Evolutionary conservation across 352 stramenopile species (phyloP).

Genomic region (Ophiocytium majus): DNA sequence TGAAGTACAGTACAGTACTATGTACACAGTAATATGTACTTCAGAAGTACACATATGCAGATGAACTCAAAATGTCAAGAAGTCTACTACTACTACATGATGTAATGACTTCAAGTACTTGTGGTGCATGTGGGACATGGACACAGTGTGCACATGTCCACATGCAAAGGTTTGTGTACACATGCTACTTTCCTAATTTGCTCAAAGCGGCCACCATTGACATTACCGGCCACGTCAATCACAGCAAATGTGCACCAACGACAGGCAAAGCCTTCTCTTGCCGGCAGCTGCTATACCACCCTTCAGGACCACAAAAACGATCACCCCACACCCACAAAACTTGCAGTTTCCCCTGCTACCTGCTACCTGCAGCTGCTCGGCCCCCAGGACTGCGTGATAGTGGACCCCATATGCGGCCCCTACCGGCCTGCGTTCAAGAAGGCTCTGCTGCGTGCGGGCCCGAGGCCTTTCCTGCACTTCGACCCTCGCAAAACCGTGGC

Average conservation of each 20-base stretch:
- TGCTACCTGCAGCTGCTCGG: slow-evolving; percentile 3
- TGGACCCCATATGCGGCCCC: slow-evolving; percentile 19
- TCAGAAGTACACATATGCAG: no score
- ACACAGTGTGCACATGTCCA: no score
- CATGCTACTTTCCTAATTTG: background rate
- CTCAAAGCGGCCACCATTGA: background rate
- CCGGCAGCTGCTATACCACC: background rate
- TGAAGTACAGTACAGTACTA: no score
- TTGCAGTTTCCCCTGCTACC: background rate
- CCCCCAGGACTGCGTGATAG: slow-evolving; percentile 9
- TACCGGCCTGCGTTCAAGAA: background rate
- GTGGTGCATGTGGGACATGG: no score
- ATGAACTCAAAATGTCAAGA: no score
- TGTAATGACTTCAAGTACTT: no score
- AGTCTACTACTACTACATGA: no score
- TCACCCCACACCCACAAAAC: background rate
- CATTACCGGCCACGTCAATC: background rate
- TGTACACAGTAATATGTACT: no score
- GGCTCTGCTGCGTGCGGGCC: slow-evolving; percentile 50
- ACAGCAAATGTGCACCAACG: background rate
- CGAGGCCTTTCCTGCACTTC: slow-evolving; percentile 69
- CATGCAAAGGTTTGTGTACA: no score
- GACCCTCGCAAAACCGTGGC: slow-evolving; percentile 71
- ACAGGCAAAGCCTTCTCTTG: background rate
- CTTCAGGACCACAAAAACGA: background rate